These are phyloP conservation scores for Eucalyptus tenuipes DNA, from an alignment of 345 rosid species.

Conservation along the genomic window DNA sequence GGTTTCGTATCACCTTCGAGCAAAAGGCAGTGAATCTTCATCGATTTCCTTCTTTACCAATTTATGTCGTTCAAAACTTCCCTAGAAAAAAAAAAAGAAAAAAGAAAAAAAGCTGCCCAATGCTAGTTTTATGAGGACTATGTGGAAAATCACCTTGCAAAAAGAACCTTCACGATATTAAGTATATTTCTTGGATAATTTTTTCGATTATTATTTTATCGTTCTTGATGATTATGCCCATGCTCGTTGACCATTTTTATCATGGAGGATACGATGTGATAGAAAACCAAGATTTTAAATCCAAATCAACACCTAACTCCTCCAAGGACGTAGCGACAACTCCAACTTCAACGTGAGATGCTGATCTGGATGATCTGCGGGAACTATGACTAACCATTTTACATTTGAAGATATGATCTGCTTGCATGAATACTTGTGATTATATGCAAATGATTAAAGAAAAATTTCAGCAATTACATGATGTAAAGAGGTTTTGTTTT, in stretches of 20 bases:
- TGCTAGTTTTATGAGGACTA: background rate
- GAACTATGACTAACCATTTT: background rate
- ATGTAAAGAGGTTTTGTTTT: background rate
- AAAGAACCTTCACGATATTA: background rate
- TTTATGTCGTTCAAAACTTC: background rate
- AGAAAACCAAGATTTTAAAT: background rate
- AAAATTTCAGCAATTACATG: background rate
- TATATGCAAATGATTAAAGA: background rate
- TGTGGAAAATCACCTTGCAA: background rate
- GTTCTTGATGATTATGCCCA: background rate
- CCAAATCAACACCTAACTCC: background rate
- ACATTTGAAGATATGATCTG: background rate
- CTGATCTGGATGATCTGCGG: background rate
- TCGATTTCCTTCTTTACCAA: background rate
- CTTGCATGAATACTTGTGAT: background rate
- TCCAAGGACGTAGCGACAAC: background rate
- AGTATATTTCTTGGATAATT: background rate
- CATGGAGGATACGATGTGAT: background rate
- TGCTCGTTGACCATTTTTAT: background rate
- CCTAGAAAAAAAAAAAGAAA: background rate
- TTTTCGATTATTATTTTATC: background rate
- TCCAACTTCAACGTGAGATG: background rate
- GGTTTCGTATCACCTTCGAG: background rate
- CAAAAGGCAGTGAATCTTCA: background rate
- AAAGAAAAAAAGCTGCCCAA: background rate